Evolutionary conservation across 1,284 basidiomycete species (phyloP).

Genomic region (Sphagnurus paluster): DNA sequence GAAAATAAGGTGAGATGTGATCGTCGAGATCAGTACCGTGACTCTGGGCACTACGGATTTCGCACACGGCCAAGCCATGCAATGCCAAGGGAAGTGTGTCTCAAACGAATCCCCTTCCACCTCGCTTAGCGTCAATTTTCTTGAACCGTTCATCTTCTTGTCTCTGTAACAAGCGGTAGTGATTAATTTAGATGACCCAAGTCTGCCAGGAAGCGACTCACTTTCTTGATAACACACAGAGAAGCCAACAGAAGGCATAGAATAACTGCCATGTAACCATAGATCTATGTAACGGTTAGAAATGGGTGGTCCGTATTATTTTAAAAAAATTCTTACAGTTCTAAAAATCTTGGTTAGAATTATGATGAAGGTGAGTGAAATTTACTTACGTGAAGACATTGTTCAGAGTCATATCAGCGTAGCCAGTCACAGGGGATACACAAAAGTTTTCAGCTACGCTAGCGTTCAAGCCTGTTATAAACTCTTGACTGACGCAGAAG

Average conservation of each 20-base stretch:
- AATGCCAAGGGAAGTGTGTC: slow-evolving; percentile 1
- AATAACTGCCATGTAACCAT: slow-evolving; percentile 83
- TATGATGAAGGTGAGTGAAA: not conserved
- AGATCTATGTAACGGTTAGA: slow-evolving; percentile 41
- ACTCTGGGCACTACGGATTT: too few relatives aligned
- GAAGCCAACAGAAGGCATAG: slow-evolving; percentile 73
- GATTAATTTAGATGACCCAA: slow-evolving; percentile 9
- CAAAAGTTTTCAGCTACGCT: slow-evolving; percentile 58
- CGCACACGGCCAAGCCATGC: not conserved
- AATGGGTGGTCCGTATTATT: slow-evolving; percentile 1
- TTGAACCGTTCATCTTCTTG: slow-evolving; percentile 80
- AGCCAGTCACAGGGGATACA: slow-evolving; percentile 60
- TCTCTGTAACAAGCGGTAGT: slow-evolving; percentile 46
- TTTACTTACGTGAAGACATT: slow-evolving; percentile 75
- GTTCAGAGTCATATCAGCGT: slow-evolving; percentile 73
- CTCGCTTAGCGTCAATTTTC: slow-evolving; percentile 84
- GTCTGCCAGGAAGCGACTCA: slow-evolving; percentile 27
- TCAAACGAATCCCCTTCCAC: slow-evolving; percentile 82
- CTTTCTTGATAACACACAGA: slow-evolving; percentile 83
- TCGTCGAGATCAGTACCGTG: not conserved
- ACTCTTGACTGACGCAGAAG: slow-evolving; percentile 62
- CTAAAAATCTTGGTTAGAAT: slow-evolving; percentile 26
- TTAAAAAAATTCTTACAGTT: slow-evolving; percentile 29
- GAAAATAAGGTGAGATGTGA: not conserved
- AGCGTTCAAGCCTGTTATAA: slow-evolving; percentile 42